Base-by-base conservation (phyloP, 2,329 filamentous ascomycete species). In the Clonostachys solani region DNA sequence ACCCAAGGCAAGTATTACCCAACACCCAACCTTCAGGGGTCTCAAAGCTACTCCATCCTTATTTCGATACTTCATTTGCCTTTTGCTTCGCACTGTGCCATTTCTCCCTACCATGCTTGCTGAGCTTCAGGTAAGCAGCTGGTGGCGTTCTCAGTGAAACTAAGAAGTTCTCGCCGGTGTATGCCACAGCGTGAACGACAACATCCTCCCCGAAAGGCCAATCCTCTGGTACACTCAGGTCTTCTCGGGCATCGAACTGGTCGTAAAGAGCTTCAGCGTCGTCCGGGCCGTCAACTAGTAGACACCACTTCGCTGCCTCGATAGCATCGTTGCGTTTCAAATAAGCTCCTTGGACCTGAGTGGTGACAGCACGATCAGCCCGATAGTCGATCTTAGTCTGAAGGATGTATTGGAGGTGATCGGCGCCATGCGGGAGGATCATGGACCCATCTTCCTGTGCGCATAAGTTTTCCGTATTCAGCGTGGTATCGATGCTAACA, bases 171-270 rank as follows among this genome's bases (percentile, higher is more conserved):
- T 71, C 63, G 1, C 71, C 72, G 6, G 58, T 67, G 40, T 65
- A 56, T 0, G 62, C 60, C 2, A 75, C 67, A 6, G 71, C 72
- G 49, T 72, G 71, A 13, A 69, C 65, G 2, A 71, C 49, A 3
- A 68, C 64, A 23, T 74, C 67, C 15, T 72, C 69, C 6, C 70
- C 71, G 61, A 66, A 75, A 3, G 69, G 69, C 69, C 70, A 73
- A 29, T 58, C 48, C 18, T 52, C 44, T 18, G 49, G 47, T 6
- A 12, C 29, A 15, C n/a, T 34, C 23, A 36, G 13, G 19, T 56
- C 57, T 12, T 60, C 59, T 17, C 59, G 57, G 46, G 61, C 58
- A 38, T 69, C 64, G 44, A 65, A 69, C 54, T 71, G 58, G 0
- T 52, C 64, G 49, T 59, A 71, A 9, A 59, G 54, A 4, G 52